A percentile compares a stretch with the other conserved stretches of the same genome.
Evolutionary conservation across 495 filamentous ascomycete genomes (phyloP).

Genomic region (Aspergillus kassunensis): DNA sequence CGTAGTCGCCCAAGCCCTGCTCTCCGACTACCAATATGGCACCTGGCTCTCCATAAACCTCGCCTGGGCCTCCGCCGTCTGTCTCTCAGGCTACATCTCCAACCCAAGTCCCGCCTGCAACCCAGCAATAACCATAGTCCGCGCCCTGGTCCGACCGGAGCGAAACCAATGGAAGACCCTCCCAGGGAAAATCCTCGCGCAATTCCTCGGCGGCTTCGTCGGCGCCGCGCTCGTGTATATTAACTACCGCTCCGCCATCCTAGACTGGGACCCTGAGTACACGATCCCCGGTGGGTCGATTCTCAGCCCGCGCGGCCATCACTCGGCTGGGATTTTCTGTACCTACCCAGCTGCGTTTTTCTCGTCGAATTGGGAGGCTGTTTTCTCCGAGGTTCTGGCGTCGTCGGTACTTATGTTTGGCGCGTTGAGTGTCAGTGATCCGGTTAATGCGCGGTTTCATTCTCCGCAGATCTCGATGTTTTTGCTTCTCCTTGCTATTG

Average conservation of each 20-base stretch:
- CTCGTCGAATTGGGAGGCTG: conserved; percentile 33
- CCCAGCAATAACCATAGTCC: conserved; percentile 27
- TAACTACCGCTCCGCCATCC: conserved; percentile 34
- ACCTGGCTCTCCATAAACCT: conserved; percentile 39
- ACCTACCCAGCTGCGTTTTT: conserved; percentile 29
- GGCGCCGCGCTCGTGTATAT: conserved; percentile 33
- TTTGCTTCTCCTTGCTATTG: conserved; percentile 30
- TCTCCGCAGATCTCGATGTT: conserved; percentile 30
- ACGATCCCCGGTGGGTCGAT: conserved; percentile 37
- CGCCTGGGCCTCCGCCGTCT: conserved; percentile 34
- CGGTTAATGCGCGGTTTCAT: conserved; percentile 27
- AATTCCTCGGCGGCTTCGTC: conserved; percentile 33
- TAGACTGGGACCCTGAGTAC: conserved; percentile 35
- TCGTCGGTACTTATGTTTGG: conserved; percentile 36
- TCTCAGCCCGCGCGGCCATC: conserved; percentile 30
- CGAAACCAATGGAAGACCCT: conserved; percentile 28
- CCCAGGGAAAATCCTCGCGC: conserved; percentile 28
- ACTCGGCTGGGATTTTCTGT: conserved; percentile 34
- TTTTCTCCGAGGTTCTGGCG: conserved; percentile 29
- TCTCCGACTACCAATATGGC: conserved; percentile 36
- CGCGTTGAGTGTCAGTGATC: conserved; percentile 24
- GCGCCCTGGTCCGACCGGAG: conserved; percentile 29
- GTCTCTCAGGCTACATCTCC: conserved; percentile 26
- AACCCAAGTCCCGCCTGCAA: conserved; percentile 32
- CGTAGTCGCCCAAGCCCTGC: conserved; percentile 32